Conservation (phyloP, 1,284 basidiomycete genomes). For the Retiboletus flavoniger region DNA sequence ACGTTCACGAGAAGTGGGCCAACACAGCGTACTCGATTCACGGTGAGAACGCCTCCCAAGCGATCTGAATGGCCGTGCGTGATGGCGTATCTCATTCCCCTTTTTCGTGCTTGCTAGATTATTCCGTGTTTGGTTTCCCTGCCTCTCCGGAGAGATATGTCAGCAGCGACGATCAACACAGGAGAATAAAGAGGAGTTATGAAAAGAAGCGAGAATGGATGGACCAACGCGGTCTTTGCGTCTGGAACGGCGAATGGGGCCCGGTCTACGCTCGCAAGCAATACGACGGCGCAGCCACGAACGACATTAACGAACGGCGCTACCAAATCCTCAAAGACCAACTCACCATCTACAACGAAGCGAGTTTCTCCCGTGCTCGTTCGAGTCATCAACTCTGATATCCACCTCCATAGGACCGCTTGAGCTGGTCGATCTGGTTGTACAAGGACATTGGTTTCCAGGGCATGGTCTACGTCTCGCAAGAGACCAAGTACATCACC, state of each 20-base stretch:
- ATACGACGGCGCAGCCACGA: slow-evolving; percentile 58
- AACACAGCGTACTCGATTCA: slow-evolving; percentile 78
- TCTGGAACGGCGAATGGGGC: slow-evolving; percentile 80
- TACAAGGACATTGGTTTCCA: slow-evolving; percentile 88
- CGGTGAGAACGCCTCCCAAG: slow-evolving; percentile 39
- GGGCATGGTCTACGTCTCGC: slow-evolving; percentile 73
- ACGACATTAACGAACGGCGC: slow-evolving; percentile 65
- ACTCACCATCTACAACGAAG: slow-evolving; percentile 69
- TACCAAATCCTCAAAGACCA: slow-evolving; percentile 71
- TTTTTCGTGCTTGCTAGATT: slow-evolving; percentile 18
- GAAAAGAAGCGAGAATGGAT: slow-evolving; percentile 70
- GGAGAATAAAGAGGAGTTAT: slow-evolving; percentile 52
- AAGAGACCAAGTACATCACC: slow-evolving; percentile 67
- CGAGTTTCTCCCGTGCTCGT: slow-evolving; percentile 14
- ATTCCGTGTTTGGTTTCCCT: slow-evolving; percentile 66
- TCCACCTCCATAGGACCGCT: slow-evolving; percentile 47
- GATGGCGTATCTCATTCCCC: not conserved
- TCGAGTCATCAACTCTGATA: not conserved
- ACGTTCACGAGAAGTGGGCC: slow-evolving; percentile 51
- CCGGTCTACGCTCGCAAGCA: slow-evolving; percentile 59
- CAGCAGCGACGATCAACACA: slow-evolving; percentile 52
- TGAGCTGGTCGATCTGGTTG: slow-evolving; percentile 83
- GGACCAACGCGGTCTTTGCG: slow-evolving; percentile 60
- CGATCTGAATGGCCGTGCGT: not conserved
- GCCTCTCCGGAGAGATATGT: slow-evolving; percentile 57